These are phyloP conservation scores for Tolypocladium inflatum DNA, from an alignment of 2,329 filamentous ascomycete genomes.

Conservation along the genomic window DNA sequence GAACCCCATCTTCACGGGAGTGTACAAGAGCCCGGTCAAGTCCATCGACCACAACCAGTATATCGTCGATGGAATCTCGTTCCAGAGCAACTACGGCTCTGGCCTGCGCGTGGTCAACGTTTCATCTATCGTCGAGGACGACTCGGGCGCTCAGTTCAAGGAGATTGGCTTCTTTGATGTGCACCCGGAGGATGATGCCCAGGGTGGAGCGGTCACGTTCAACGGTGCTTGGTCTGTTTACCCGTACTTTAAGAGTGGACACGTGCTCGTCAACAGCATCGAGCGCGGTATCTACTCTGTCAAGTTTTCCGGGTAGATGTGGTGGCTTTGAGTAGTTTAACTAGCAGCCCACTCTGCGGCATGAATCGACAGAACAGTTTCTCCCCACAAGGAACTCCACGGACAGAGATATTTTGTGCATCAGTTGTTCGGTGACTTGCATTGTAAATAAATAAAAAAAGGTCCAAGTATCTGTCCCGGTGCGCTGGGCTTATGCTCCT, in stretches of 20 bases:
- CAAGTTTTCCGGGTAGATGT: constrained; percentile 9
- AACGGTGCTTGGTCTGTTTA: constrained; percentile 37
- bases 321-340: not conserved
- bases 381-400: too few relatives aligned
- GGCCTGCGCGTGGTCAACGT: constrained; percentile 30
- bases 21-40: constrained; percentile 26
- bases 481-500: not conserved
- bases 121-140: constrained; percentile 20
- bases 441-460: too few relatives aligned
- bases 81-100: constrained; percentile 37
- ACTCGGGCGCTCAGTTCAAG: constrained; percentile 26
- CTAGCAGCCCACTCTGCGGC: too few relatives aligned
- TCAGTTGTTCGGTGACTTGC: not conserved
- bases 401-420: too few relatives aligned
- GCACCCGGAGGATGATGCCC: constrained; percentile 34
- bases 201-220: constrained; percentile 33
- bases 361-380: too few relatives aligned
- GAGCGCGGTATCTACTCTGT: constrained; percentile 37
- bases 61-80: constrained; percentile 28
- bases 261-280: constrained; percentile 37
- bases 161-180: constrained; percentile 37
- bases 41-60: constrained; percentile 39
- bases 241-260: constrained; percentile 33
- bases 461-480: too few relatives aligned
- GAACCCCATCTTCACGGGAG: constrained; percentile 25